Conservation (phyloP, 163 green algal genomes). For the Coccomyxa subellipsoidea region DNA sequence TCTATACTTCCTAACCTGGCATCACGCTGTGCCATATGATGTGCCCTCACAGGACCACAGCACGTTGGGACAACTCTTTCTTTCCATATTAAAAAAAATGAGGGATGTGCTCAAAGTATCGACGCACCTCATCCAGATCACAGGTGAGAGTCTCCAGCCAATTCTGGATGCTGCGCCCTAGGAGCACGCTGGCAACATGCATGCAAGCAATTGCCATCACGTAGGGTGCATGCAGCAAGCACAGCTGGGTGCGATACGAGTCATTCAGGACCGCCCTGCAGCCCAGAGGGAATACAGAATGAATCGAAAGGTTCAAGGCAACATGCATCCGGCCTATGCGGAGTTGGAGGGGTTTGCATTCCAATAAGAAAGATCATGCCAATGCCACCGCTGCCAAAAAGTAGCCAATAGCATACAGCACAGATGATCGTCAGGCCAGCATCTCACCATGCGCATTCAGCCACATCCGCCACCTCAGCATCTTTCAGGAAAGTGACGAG, state of each 20-base stretch:
- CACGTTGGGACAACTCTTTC: no score
- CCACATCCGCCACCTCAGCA: conserved; percentile 27
- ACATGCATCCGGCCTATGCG: no score
- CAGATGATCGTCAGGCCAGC: neutral
- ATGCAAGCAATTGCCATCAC: conserved; percentile 60
- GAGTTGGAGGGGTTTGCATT: no score
- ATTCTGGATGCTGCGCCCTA: neutral
- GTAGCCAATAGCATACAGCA: neutral
- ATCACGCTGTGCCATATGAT: no score
- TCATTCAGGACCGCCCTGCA: conserved; percentile 69
- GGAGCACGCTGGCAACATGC: neutral
- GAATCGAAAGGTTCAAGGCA: no score
- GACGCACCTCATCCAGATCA: neutral
- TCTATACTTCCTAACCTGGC: no score
- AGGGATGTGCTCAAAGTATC: no score
- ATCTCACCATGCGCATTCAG: conserved; percentile 38
- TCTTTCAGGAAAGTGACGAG: conserved; percentile 34
- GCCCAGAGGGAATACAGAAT: no score
- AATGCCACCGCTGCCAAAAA: no score
- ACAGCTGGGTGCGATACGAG: conserved; percentile 59
- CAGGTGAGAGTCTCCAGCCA: neutral
- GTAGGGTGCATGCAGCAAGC: conserved; percentile 67
- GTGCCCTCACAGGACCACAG: no score
- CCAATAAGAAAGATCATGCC: no score
- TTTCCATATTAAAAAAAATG: no score